A percentile compares a stretch with the other conserved stretches of the same genome.
phyloP scores from a whole-genome alignment of 495 filamentous ascomycete species.

The Penicillium maclennaniae region DNA sequence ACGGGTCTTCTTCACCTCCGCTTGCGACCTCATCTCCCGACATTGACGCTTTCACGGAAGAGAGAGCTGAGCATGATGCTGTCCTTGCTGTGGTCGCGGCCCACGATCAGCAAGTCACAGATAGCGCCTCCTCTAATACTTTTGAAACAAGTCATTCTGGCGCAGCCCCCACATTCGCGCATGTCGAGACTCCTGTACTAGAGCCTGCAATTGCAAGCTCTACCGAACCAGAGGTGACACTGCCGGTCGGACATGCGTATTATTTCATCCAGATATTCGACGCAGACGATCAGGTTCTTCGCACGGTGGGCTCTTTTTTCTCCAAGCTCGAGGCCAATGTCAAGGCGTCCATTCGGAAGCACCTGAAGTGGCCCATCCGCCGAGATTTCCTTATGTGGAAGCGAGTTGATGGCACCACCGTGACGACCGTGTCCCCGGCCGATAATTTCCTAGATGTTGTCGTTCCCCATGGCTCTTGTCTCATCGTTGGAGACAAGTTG shows the following conservation, averaged over 20 bases:
- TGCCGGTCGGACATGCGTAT: slow-evolving; percentile 41
- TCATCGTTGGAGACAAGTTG: slow-evolving; percentile 43
- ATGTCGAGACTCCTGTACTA: neutral
- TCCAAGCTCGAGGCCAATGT: slow-evolving; percentile 44
- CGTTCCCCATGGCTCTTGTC: slow-evolving; percentile 40
- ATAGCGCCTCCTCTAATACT: slow-evolving; percentile 3
- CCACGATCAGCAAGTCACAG: slow-evolving; percentile 17
- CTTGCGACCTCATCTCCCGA: slow-evolving; percentile 13
- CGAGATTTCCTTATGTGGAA: slow-evolving; percentile 47
- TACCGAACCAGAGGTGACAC: slow-evolving; percentile 10
- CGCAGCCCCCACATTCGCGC: slow-evolving; percentile 1
- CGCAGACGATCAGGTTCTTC: slow-evolving; percentile 39
- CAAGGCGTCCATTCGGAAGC: slow-evolving; percentile 39
- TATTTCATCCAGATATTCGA: slow-evolving; percentile 53
- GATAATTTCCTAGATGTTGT: slow-evolving; percentile 38
- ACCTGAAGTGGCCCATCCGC: slow-evolving; percentile 33
- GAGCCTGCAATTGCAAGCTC: neutral
- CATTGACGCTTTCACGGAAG: slow-evolving; percentile 5
- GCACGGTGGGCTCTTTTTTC: slow-evolving; percentile 52
- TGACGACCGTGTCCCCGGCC: slow-evolving; percentile 37
- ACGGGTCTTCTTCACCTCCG: neutral
- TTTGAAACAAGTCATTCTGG: slow-evolving; percentile 1
- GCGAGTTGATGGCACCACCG: slow-evolving; percentile 37
- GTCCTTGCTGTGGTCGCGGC: slow-evolving; percentile 25
- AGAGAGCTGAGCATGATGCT: slow-evolving; percentile 19